Evolutionary conservation across 108 stramenopile genomes (phyloP), one percentile per base, ranked within the genome.

Genomic region (Cyclotella cryptica): DNA sequence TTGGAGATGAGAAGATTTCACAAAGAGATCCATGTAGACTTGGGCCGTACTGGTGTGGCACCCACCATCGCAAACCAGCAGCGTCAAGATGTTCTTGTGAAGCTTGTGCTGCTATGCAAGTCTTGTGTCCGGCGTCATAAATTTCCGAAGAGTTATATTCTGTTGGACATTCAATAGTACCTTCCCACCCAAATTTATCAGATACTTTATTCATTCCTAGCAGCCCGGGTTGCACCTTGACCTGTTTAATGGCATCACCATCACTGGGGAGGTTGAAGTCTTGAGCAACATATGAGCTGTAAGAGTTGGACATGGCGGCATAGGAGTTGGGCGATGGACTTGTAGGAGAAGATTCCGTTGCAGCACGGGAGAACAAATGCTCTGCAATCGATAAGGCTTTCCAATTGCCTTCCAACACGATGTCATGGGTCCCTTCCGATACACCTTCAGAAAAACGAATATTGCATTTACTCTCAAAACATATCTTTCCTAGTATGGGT

Each of bases 51-150:
- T 78, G 77, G 49, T 84, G 88, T 29, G 90, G 90, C 39, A 94
- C 84, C 93, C 91, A 94, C 93, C 93, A 94, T 26, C 93, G 77
- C 45, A 94, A 80, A 17, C 93, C 93, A 62, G 82, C 79, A 14
- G 80, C 27, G 57, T 85, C 82, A 17, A 94, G 66, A 46, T 81
- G 75, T 27, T 81, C 59, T 40, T 83, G 86, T 29, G 86, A 71
- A 27, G 89, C 82, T 70, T 86, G 86, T 12, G 85, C 91, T 58
- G 91, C 84, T 54, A 91, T 77, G 69, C 90, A 92, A 21, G 85
- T 80, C 68, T 92, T 94, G 46, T 90, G 88, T 13, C 93, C 92
- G 39, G 86, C 85, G 66, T 87, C 74, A 66, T 81, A 60, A 55
- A 46, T 61, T 39, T 69, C 71, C 44, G 71, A 72, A 28, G 57